These are phyloP conservation scores for Alternaria conjuncta DNA, from an alignment of 2,329 filamentous ascomycete species.

Conservation along the genomic window DNA sequence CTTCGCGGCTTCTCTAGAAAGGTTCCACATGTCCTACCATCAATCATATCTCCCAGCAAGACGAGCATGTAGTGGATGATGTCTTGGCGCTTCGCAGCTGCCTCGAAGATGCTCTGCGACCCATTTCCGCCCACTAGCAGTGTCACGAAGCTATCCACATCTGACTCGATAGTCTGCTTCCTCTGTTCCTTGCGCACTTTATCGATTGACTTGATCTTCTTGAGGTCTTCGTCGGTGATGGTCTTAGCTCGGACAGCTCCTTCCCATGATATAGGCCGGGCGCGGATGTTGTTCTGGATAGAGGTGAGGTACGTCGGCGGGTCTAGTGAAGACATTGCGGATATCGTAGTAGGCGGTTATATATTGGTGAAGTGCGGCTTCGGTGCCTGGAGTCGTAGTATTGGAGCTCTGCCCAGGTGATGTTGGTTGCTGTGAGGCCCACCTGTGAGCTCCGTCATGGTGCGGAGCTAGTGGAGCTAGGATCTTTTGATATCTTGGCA, in stretches of 20 bases:
- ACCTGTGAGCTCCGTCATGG: slow-evolving; percentile 42
- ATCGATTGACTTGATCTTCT: slow-evolving; percentile 95
- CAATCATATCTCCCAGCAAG: slow-evolving; percentile 83
- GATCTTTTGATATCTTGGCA: slow-evolving; percentile 38
- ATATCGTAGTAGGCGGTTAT: slow-evolving; percentile 5
- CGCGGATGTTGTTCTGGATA: slow-evolving; percentile 95
- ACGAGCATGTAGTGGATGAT: slow-evolving; percentile 96
- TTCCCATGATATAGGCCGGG: slow-evolving; percentile 96
- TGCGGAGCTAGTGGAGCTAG: slow-evolving; percentile 23
- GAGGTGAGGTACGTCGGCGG: slow-evolving; percentile 86
- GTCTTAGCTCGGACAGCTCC: slow-evolving; percentile 91
- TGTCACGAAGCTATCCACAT: slow-evolving; percentile 78
- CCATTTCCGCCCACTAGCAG: slow-evolving; percentile 75
- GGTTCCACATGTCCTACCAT: slow-evolving; percentile 63
- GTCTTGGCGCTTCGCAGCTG: slow-evolving; percentile 80
- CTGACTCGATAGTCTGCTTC: slow-evolving; percentile 78
- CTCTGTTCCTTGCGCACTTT: slow-evolving; percentile 94
- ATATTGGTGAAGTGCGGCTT: slow-evolving; percentile 7
- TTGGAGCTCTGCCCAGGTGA: slow-evolving; percentile 24
- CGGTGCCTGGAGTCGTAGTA: slow-evolving; percentile 14
- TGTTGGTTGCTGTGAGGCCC: slow-evolving; percentile 40
- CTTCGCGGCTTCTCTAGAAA: not conserved
- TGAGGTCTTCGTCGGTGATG: slow-evolving; percentile 90
- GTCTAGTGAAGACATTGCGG: slow-evolving; percentile 80
- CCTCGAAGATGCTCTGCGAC: slow-evolving; percentile 78